A percentile compares a stretch with the other conserved stretches of the same genome.
Evolutionary conservation across 2,329 filamentous ascomycete species (phyloP).

Genomic region (Trichoderma aggressivum): DNA sequence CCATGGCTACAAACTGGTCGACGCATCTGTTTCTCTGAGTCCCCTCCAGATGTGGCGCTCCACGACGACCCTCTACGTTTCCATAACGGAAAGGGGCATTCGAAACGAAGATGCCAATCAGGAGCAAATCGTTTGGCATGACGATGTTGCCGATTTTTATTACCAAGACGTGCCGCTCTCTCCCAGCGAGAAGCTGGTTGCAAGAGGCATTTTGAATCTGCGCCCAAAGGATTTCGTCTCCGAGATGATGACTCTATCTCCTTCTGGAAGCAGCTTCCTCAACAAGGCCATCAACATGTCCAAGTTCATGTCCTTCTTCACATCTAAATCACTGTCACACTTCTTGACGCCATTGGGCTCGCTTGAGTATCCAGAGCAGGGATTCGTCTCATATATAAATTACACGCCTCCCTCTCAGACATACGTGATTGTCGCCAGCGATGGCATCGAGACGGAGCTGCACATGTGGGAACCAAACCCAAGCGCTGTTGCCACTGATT

Average conservation of each 20-base stretch:
- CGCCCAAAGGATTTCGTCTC: slow-evolving; percentile 50
- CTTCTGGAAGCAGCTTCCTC: slow-evolving; percentile 46
- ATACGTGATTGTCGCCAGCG: slow-evolving; percentile 47
- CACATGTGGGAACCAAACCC: slow-evolving; percentile 56
- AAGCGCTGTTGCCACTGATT: slow-evolving; percentile 30
- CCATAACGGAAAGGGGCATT: slow-evolving; percentile 48
- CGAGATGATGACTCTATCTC: slow-evolving; percentile 51
- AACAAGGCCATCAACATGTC: slow-evolving; percentile 44
- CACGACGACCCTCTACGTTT: slow-evolving; percentile 61
- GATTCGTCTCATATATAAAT: slow-evolving; percentile 47
- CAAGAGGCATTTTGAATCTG: slow-evolving; percentile 57
- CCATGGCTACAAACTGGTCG: slow-evolving; percentile 60
- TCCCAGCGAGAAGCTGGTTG: slow-evolving; percentile 32
- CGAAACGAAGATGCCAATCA: not conserved
- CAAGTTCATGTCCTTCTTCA: slow-evolving; percentile 55
- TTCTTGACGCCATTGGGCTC: slow-evolving; percentile 53
- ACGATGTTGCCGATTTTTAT: not conserved
- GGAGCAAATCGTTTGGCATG: not conserved
- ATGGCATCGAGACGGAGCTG: slow-evolving; percentile 51
- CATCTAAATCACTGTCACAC: slow-evolving; percentile 49
- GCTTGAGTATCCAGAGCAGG: slow-evolving; percentile 52
- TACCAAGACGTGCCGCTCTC: not conserved
- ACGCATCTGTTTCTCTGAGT: slow-evolving; percentile 56
- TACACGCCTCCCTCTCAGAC: slow-evolving; percentile 43
- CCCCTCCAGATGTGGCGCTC: slow-evolving; percentile 57